Evolutionary conservation across 2,329 filamentous ascomycete species (phyloP).

Genomic region (Zymoseptoria brevis): DNA sequence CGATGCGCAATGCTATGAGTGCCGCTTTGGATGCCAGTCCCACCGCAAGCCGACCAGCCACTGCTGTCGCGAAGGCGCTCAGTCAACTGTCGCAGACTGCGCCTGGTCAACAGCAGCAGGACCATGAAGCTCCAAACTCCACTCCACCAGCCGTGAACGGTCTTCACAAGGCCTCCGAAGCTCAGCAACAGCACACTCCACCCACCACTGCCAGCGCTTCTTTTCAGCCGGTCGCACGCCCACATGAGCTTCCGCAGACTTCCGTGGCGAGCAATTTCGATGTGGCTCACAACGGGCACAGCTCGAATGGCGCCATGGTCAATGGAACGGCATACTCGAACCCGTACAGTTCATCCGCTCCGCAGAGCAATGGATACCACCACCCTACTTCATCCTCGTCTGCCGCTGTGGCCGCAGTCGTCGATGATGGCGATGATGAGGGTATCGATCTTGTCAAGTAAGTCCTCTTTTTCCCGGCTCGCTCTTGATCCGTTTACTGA

Average conservation of each 20-base stretch:
- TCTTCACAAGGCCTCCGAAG: constrained; percentile 5
- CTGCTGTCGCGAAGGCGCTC: constrained; percentile 26
- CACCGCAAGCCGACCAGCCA: constrained; percentile 24
- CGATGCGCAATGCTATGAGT: constrained; percentile 13
- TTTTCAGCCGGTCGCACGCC: constrained; percentile 11
- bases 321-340: constrained; percentile 8
- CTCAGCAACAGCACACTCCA: constrained; percentile 18
- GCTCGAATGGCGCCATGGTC: background rate
- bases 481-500: constrained; percentile 10
- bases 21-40: constrained; percentile 25
- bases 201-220: constrained; percentile 17
- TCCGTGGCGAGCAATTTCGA: constrained; percentile 17
- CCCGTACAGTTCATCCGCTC: constrained; percentile 1
- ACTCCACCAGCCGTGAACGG: constrained; percentile 14
- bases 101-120: constrained; percentile 9
- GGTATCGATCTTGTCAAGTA: constrained; percentile 45
- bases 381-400: background rate
- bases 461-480: constrained; percentile 16
- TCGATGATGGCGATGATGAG: constrained; percentile 38
- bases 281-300: constrained; percentile 3
- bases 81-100: constrained; percentile 20
- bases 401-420: constrained; percentile 15
- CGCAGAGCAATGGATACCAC: constrained; percentile 21
- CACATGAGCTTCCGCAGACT: constrained; percentile 15
- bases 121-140: constrained; percentile 10